Evolutionary conservation across 192 early-diverging fungal species (phyloP), one percentile per base, ranked within the genome.

Genomic region (Podila epigama): DNA sequence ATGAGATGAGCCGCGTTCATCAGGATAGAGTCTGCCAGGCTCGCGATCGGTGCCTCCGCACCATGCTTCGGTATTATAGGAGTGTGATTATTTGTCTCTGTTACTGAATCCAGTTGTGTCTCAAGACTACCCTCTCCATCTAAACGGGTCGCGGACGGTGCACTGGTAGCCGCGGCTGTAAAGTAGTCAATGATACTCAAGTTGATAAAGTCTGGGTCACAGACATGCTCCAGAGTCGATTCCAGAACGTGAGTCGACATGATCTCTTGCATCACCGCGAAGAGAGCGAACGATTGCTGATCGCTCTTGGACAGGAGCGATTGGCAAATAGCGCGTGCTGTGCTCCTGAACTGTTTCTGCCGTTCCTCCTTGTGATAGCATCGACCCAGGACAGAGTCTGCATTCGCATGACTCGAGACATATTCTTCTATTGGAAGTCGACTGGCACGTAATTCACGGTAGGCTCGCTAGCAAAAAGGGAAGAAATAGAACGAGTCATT

Each of bases 201-300:
- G 60, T 88, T 88, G 25, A 88, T 68, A 51, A 70, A 86, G 48
- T 88, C 86, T 2, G 86, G 85, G 48, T 88, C 85, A 27, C 85
- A 82, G 2, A 82, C 35, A 5, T 63, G 79, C 33, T 83, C 70
- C 12, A 88, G 60, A 9, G 78, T 68, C 51, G 63, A 54, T n/a
- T 83, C 81, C 41, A 88, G 75, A 39, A 83, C 68, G 20, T 84
- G 78, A 10, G 70, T 77, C 8, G 86, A 78, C 58, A 86, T 75
- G 25, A 88, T 66, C 44, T 86, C 86, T 52, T 80, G 81, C 60
- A 88, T 73, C 11, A 86, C 71, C 39, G 75, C 56, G 66, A 82
- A 63, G 0, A 88, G 58, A 5, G 86, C 69, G 2, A 32, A 27
- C 2, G 83, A 85, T 16, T 78, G 63, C 33, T 63, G 48, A 44